Evolutionary conservation across 768 basidiomycete genomes (phyloP), one percentile per base, ranked within the genome.

Genomic region (Pisolithus microcarpus): DNA sequence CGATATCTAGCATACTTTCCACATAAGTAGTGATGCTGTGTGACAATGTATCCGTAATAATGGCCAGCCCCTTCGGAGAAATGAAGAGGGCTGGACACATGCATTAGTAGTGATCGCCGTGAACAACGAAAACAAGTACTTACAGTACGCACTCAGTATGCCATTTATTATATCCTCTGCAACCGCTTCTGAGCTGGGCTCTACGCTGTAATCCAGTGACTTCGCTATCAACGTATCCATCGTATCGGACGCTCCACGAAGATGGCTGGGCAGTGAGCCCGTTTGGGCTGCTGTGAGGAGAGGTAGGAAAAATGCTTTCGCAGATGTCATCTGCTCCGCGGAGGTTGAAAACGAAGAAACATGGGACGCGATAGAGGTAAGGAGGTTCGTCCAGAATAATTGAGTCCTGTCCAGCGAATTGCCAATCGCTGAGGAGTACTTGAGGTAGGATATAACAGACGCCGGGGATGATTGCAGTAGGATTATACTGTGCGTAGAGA

Each of bases 391-490:
- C 63, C 63, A 65, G 42, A 59, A 58, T 1, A 31, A 15, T 37
- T 65, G 63, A 7, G 52, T 50, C 23, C 52, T 58, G 10, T 31
- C 52, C 9, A 50, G 30, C 11, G 54, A 39, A 5, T 46, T 56
- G 31, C 18, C 43, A 21, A 55, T 55, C 8, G 28, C 15, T 10
- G 28, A 43, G 36, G 64, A 60, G 16, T 60, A 43, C 23, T n/a
- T 47, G 23, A 88, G 68, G 55, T 86, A 87, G 0, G 73, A 66
- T 3, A 79, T 63, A 5, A 85, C 62, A 0, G 84, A 65, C 2
- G 67, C 46, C 0, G 77, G 74, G 1, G 74, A 74, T 1, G 64
- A 53, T 5, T 52, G 60, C 48, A 82, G 57, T 16, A 84, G 63
- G 3, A 57, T 58, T 43, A 68, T 63, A 2, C 75, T 63, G 49